Evolutionary conservation across 345 rosid genomes (phyloP).

Genomic region (Salix dunnii): DNA sequence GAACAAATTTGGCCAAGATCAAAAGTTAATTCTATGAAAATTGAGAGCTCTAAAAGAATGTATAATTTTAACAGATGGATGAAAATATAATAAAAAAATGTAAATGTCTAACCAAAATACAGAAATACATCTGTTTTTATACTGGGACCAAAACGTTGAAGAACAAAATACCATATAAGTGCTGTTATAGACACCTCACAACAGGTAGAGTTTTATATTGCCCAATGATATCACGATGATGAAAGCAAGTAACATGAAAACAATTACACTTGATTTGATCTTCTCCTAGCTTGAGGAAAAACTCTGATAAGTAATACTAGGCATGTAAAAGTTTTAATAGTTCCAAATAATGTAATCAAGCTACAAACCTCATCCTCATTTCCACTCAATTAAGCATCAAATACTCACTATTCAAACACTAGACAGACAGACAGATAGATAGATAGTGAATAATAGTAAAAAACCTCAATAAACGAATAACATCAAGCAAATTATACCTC

Average conservation of each 20-base stretch:
- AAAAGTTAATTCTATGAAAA: background rate
- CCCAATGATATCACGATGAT: background rate
- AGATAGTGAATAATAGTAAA: constrained; percentile 5
- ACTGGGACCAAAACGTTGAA: background rate
- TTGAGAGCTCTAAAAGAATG: background rate
- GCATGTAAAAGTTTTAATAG: background rate
- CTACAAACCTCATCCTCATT: background rate
- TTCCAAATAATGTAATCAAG: background rate
- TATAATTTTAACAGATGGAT: background rate
- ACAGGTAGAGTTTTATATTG: background rate
- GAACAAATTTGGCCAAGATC: background rate
- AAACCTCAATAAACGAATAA: constrained; percentile 7
- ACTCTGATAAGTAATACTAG: background rate
- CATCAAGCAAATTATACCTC: constrained; percentile 47
- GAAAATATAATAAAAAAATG: background rate
- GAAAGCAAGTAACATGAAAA: background rate
- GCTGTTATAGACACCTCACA: background rate
- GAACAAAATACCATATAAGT: background rate
- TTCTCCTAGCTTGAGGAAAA: background rate
- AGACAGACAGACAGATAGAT: no score
- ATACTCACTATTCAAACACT: background rate
- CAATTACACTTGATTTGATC: background rate
- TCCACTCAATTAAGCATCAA: background rate
- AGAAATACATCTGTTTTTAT: background rate
- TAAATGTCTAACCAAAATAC: background rate